A percentile compares a stretch with the other conserved stretches of the same genome.
phyloP scores from a whole-genome alignment of 2,329 filamentous ascomycete genomes.

The Parasarocladium wereldwijsianum region DNA sequence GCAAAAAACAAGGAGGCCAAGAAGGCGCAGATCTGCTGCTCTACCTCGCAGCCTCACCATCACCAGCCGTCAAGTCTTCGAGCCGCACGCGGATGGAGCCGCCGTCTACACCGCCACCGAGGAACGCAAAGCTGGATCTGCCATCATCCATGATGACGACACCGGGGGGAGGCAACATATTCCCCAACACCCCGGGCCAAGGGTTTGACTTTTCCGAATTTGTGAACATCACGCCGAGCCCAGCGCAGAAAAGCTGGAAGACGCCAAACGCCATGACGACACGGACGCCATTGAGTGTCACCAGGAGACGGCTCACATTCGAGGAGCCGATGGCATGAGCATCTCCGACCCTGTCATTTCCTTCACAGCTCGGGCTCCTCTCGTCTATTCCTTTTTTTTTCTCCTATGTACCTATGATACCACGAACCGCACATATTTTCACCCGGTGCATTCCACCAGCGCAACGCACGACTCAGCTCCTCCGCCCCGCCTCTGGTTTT shows the following conservation, averaged over 20 bases:
- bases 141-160: constrained; percentile 86
- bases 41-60: constrained; percentile 84
- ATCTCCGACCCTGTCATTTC: not conserved
- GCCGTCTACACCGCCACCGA: constrained; percentile 63
- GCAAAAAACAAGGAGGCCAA: constrained; percentile 46
- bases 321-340: constrained; percentile 49
- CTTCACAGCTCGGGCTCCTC: not conserved
- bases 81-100: constrained; percentile 40
- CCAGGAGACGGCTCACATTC: constrained; percentile 69
- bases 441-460: constrained; percentile 1
- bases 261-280: constrained; percentile 49
- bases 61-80: constrained; percentile 51
- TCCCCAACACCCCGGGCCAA: constrained; percentile 67
- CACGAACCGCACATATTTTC: constrained; percentile 5
- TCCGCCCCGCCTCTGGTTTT: too few relatives aligned
- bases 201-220: constrained; percentile 91
- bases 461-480: too few relatives aligned
- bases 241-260: constrained; percentile 79
- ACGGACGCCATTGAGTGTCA: constrained; percentile 47
- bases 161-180: constrained; percentile 54
- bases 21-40: constrained; percentile 70
- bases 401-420: constrained; percentile 8
- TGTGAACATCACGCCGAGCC: constrained; percentile 92
- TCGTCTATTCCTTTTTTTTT: constrained; percentile 2
- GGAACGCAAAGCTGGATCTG: constrained; percentile 41